Evolutionary conservation across 352 stramenopile genomes (phyloP).

Genomic region (Pythium biforme): DNA sequence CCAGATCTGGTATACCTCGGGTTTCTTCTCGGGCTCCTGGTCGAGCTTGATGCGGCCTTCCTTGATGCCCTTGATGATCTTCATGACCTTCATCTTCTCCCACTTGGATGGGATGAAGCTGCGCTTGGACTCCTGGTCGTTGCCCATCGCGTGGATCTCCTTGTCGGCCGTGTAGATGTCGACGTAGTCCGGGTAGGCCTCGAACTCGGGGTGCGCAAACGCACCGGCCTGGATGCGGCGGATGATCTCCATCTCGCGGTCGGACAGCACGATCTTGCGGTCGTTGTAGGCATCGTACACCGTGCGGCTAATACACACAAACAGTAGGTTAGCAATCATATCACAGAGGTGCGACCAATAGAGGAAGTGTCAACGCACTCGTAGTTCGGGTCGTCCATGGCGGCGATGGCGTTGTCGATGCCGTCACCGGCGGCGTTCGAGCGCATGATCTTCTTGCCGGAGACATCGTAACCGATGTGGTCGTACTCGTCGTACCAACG

Average conservation of each 20-base stretch:
- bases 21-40: conserved; percentile 91
- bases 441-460: conserved; percentile 96
- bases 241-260: conserved; percentile 98
- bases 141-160: conserved; percentile 86
- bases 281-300: conserved; percentile 99
- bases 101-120: conserved; percentile 97
- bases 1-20: conserved; percentile 92
- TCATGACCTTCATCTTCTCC: conserved; percentile 97
- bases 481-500: conserved; percentile 99
- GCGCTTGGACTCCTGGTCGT: conserved; percentile 89
- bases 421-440: conserved; percentile 82
- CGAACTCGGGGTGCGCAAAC: conserved; percentile 91
- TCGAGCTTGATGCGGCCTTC: conserved; percentile 94
- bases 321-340: neutral
- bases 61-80: conserved; percentile 97
- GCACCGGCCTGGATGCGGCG: conserved; percentile 93
- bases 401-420: conserved; percentile 87
- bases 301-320: conserved; percentile 73
- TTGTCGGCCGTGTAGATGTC: conserved; percentile 89
- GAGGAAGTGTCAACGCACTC: conserved; percentile 50
- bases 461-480: conserved; percentile 99
- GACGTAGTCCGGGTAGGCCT: conserved; percentile 91
- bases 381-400: conserved; percentile 92
- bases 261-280: conserved; percentile 94
- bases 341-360: neutral